Base-by-base conservation (phyloP, 129 eudicot species). In the Heracleum sosnowskyi region DNA sequence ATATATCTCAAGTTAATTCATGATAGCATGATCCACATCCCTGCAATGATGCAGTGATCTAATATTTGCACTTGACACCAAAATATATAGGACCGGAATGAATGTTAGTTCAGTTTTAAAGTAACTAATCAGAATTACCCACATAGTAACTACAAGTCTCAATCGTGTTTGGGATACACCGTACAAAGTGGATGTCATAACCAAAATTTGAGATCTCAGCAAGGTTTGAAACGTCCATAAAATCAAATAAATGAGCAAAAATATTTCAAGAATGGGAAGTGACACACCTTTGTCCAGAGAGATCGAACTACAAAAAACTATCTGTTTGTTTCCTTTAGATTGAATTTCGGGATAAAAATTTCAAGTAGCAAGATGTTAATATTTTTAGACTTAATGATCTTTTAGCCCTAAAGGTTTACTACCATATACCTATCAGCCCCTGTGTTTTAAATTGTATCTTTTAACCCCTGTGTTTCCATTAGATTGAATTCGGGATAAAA, bases 221-320 rank as follows among this genome's bases (percentile, higher is more conserved):
- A 17, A 45, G 76, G 44, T 35, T 83, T 44, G 45, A 35, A 34
- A 78, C 45, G 57, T 49, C 57, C 24, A 49, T 4, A 33, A 76
- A 1, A 17, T 24, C 49, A 74, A 33, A 36, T 34, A 41, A 39
- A 5, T 40, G 26, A 28, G 33, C 15, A 34, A 2, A 20, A 39
- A 2, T 16, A 77, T 35, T 40, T 72, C 57, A 41, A 26, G 5
- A 70, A 13, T 63, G n/a, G 82, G 35, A 82, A 45, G 63, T 17
- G 69, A 51, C 11, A 46, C 55, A 88, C 97, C 97, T 89, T 92
- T 92, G 82, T 89, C 84, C 70, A 89, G 74, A 75, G 97, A 92
- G 31, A 92, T 80, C 66, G 97, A 82, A 77, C 86, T 90, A 96
- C 96, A 92, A 28, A 92, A 89, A 84, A n/a, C n/a, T n/a, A n/a